A percentile compares a stretch with the other conserved stretches of the same genome.
Conservation (phyloP, 768 basidiomycete species). For the Tephrocybe sp. region DNA sequence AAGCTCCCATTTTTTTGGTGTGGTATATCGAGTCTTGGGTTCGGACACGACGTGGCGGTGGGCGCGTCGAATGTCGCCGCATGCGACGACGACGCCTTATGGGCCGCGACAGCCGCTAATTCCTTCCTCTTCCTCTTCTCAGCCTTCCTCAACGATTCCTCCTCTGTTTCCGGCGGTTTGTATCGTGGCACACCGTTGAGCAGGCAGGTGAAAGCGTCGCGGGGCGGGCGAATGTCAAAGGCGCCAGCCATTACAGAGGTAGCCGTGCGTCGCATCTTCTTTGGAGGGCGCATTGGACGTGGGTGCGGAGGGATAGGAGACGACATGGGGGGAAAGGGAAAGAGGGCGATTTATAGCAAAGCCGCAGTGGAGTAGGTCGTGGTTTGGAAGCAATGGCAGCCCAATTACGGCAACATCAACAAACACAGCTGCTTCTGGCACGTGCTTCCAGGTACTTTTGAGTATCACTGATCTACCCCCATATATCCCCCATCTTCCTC, state of each 20-base stretch:
- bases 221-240: conserved; percentile 64
- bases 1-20: conserved; percentile 34
- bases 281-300: conserved; percentile 31
- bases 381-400: conserved; percentile 49
- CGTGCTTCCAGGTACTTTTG: conserved; percentile 45
- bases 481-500: conserved; percentile 19
- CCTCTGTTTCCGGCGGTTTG: conserved; percentile 60
- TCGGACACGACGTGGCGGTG: conserved; percentile 23
- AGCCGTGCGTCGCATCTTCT: conserved; percentile 59
- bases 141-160: conserved; percentile 47
- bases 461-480: conserved; percentile 42
- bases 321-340: conserved; percentile 26
- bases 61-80: conserved; percentile 30
- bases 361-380: conserved; percentile 49
- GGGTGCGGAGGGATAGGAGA: conserved; percentile 28
- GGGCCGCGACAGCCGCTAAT: conserved; percentile 23
- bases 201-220: conserved; percentile 79
- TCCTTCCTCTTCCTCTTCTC: conserved; percentile 57
- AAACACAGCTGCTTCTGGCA: conserved; percentile 45
- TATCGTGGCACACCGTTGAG: conserved; percentile 75
- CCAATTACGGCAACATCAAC: conserved; percentile 54
- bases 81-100: conserved; percentile 14
- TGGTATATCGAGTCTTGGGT: conserved; percentile 27
- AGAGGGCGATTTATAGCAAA: conserved; percentile 32
- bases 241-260: conserved; percentile 75